Evolutionary conservation across 805 yeast species (phyloP), one percentile per base, ranked within the genome.

Genomic region (Suhomyces sp.): DNA sequence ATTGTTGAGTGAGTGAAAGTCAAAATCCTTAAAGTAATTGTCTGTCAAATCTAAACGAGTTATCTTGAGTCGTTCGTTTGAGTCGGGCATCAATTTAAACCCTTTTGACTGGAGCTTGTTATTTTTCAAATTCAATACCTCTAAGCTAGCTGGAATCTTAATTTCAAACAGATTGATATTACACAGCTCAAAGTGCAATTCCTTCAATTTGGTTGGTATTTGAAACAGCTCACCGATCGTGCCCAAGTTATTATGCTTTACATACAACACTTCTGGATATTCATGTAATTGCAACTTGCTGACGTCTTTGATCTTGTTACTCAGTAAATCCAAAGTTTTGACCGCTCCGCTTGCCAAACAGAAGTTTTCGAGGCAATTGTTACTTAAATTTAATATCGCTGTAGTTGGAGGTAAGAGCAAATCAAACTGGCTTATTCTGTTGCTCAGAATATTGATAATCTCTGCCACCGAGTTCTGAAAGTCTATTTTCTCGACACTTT

Each of bases 1-100:
- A 8, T 36, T 35, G n/a, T n/a, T n/a, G 19, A 53, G 23, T 4
- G 31, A 8, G 8, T 36, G 50, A 27, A 46, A 49, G 27, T 49
- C 48, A 22, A 53, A 46, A 13, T 46, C 46, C 45, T 53, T 53
- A 41, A 53, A 53, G 17, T 46, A 53, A 44, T 53, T 53, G 10
- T 52, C 55, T 4, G 52, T 36, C 38, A 53, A 45, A 38, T 53
- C 48, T 23, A 53, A 44, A 5, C 24, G 7, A 19, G 42, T 38
- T 5, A 38, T 38, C n/a, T 38, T 38, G 42, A 17, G 24, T n/a
- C 6, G 8, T 38, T 17, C 42, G 22, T 13, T 38, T 17, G 17
- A 19, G 22, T 15, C 22, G 15, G 24, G 22, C 6, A 9, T n/a
- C 42, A 38, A 38, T 26, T 13, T 45, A n/a, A 53, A 49, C 24